phyloP scores from a whole-genome alignment of 2,329 filamentous ascomycete species.

The Blastomyces emzantsi region DNA sequence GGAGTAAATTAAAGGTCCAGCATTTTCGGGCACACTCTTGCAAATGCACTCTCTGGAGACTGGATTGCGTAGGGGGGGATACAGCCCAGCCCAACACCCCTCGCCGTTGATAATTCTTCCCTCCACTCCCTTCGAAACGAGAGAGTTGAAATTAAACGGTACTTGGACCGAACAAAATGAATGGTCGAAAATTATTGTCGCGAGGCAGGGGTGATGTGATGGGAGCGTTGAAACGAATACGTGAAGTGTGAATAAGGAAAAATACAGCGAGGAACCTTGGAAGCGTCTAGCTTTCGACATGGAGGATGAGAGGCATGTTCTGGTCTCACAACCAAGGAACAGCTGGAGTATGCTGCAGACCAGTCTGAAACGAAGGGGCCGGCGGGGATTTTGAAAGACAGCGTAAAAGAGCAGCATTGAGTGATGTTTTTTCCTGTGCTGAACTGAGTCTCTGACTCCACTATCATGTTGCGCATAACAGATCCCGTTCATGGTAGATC shows the following conservation, averaged over 20 bases:
- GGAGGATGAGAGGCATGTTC: background rate
- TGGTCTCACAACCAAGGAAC: background rate
- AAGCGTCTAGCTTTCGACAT: background rate
- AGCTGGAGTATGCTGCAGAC: background rate
- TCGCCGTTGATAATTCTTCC: background rate
- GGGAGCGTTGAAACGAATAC: background rate
- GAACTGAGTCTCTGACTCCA: background rate
- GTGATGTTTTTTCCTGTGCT: background rate
- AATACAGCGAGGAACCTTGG: background rate
- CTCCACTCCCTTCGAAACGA: background rate
- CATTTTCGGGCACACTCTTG: background rate
- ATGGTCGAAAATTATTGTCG: background rate
- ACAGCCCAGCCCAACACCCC: too few relatives aligned
- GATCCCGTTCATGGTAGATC: too few relatives aligned
- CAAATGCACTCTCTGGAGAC: background rate
- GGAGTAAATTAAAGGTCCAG: background rate
- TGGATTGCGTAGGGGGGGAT: background rate
- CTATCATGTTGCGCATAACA: background rate
- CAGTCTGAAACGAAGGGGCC: background rate
- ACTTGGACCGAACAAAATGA: background rate
- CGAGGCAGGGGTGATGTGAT: background rate
- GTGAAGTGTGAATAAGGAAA: background rate
- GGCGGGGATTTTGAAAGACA: background rate
- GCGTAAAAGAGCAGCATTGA: background rate
- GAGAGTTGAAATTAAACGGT: background rate